Percentiles rank a stretch among this genome's conserved stretches.
Evolutionary conservation across 495 filamentous ascomycete genomes (phyloP).

Genomic region (Hypoxylon intermedium): DNA sequence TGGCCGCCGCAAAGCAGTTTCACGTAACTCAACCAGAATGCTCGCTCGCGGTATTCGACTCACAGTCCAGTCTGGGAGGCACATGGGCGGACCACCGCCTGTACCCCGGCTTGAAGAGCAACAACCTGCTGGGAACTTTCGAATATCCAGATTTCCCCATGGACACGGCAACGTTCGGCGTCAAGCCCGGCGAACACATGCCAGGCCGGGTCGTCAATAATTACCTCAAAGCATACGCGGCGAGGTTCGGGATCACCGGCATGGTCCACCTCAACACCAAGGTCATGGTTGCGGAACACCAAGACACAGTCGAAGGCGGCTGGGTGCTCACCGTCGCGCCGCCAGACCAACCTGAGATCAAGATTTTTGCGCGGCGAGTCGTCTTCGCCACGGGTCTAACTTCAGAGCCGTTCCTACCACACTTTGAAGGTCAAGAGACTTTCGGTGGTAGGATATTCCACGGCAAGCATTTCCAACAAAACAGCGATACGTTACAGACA

Average conservation of each 20-base stretch:
- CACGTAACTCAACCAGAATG: constrained; percentile 49
- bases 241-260: constrained; percentile 60
- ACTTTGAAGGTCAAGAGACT: constrained; percentile 40
- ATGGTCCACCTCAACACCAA: constrained; percentile 60
- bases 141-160: constrained; percentile 79
- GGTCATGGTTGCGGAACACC: constrained; percentile 59
- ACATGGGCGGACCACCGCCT: constrained; percentile 70
- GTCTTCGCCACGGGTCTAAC: constrained; percentile 44
- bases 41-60: constrained; percentile 50
- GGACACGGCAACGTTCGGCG: constrained; percentile 63
- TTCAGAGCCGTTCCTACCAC: constrained; percentile 41
- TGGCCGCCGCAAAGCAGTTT: constrained; percentile 52
- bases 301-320: constrained; percentile 39
- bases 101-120: constrained; percentile 71
- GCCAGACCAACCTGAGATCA: constrained; percentile 21
- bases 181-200: constrained; percentile 69
- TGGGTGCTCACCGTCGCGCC: constrained; percentile 46
- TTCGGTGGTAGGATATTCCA: constrained; percentile 66
- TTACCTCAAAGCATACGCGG: constrained; percentile 66
- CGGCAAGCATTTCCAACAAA: constrained; percentile 58
- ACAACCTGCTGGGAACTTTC: constrained; percentile 65
- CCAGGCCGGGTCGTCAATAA: constrained; percentile 66
- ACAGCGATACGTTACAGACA: constrained; percentile 41
- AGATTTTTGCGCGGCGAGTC: constrained; percentile 35
- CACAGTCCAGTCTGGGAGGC: constrained; percentile 63